Base-by-base conservation (phyloP, 1,284 basidiomycete species). In the Melampsora americana region DNA sequence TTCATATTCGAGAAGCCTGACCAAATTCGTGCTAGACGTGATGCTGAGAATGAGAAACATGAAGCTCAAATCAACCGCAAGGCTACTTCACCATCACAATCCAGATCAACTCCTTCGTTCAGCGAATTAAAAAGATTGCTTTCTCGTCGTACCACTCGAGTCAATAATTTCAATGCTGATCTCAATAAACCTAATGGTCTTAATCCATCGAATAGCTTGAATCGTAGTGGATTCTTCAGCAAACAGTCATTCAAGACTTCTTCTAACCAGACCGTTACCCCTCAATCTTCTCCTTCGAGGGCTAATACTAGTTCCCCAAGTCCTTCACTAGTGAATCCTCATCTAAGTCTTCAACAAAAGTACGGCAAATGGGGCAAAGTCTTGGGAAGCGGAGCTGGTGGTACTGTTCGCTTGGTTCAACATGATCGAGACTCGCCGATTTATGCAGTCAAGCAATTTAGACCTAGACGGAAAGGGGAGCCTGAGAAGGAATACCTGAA, bases 291-390 rank as follows among this genome's bases (percentile, higher is more conserved):
- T 23, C 60, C 39, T 7, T 20, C 53, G 2, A 9, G 2, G 46
- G 20, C 48, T n/a, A 42, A 2, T 28, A 14, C 14, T 59, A 28
- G 14, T 56, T 50, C 23, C 20, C 20, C 35, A 0, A 20, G 81
- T 35, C 83, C 83, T 9, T 83, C 83, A 23, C 80, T 84, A 23
- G 83, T 82, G 32, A 82, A 83, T 62, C 82, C 83, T 61, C 92
- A 97, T 77, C 93, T 93, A 4, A 93, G 96, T 82, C 86, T 99
- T 77, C 86, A 91, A 61, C 98, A 99, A 85, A 98, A 98, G 87
- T 99, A 99, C 81, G 96, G 96, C 79, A 99, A 99, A 83, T 98
- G 95, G 92, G 96, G 95, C 69, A 90, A 92, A 76, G 89, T 95
- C 16, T 88, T 99, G 16, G 96, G 96, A 18, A 92, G 91, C 14